These are phyloP conservation scores for Babesia microti DNA, from an alignment of 169 alveolate species.

Conservation along the genomic window DNA sequence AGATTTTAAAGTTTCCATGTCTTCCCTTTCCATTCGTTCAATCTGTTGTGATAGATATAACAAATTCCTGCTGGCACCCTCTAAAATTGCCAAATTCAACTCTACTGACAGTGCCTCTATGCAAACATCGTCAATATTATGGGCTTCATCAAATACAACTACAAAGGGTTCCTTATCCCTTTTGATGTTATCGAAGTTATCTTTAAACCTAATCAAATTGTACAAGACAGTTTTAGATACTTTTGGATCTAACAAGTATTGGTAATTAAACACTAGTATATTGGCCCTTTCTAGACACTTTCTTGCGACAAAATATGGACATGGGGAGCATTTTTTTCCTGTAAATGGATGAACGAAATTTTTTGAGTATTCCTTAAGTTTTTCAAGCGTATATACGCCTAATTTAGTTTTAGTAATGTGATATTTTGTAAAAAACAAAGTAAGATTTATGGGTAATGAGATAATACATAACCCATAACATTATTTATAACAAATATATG, in stretches of 20 bases:
- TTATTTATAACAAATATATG: background rate
- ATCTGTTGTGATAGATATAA: conserved; percentile 53
- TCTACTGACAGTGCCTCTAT: conserved; percentile 90
- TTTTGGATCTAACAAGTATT: conserved; percentile 88
- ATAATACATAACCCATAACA: background rate
- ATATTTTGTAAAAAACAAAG: background rate
- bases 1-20: conserved; percentile 15
- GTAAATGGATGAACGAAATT: conserved; percentile 53
- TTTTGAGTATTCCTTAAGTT: conserved; percentile 69
- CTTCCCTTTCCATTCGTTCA: conserved; percentile 36
- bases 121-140: conserved; percentile 95
- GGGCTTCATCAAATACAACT: conserved; percentile 95
- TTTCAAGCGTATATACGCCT: conserved; percentile 93
- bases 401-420: conserved; percentile 20
- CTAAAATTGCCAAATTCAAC: conserved; percentile 70
- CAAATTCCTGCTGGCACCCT: conserved; percentile 73
- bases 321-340: conserved; percentile 49
- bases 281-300: conserved; percentile 81
- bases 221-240: conserved; percentile 71
- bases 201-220: conserved; percentile 18
- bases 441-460: background rate
- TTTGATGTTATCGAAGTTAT: conserved; percentile 11
- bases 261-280: conserved; percentile 89
- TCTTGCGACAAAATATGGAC: conserved; percentile 93
- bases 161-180: conserved; percentile 70